These are phyloP conservation scores for Phaeoacremonium minimum DNA, from an alignment of 2,329 filamentous ascomycete species.

Conservation along the genomic window DNA sequence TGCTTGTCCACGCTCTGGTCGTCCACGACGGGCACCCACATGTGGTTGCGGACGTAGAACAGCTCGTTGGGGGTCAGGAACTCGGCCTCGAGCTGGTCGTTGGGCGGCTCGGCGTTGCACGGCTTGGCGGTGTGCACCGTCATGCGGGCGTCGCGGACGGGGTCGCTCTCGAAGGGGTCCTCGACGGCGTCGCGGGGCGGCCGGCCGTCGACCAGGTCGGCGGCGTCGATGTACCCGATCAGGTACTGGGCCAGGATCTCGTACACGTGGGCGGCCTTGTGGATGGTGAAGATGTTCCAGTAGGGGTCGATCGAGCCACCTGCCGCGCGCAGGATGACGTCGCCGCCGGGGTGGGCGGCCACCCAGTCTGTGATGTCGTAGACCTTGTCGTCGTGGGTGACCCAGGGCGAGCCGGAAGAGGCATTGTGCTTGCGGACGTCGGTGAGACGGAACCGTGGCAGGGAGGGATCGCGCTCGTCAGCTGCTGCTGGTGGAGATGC, in stretches of 20 bases:
- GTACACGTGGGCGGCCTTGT: slow-evolving; percentile 60
- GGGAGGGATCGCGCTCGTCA: slow-evolving; percentile 30
- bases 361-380: slow-evolving; percentile 71
- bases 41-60: slow-evolving; percentile 60
- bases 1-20: slow-evolving; percentile 29
- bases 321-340: slow-evolving; percentile 63
- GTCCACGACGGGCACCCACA: slow-evolving; percentile 54
- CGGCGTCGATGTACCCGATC: slow-evolving; percentile 56
- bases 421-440: slow-evolving; percentile 50
- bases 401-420: slow-evolving; percentile 53
- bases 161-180: slow-evolving; percentile 56
- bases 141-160: slow-evolving; percentile 44
- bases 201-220: slow-evolving; percentile 54
- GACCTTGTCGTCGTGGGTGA: slow-evolving; percentile 59
- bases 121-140: slow-evolving; percentile 50
- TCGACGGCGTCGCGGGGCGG: slow-evolving; percentile 51
- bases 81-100: slow-evolving; percentile 35
- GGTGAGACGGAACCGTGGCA: slow-evolving; percentile 44
- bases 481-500: slow-evolving; percentile 1
- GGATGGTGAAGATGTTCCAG: slow-evolving; percentile 68
- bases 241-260: slow-evolving; percentile 62
- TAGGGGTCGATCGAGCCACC: slow-evolving; percentile 63
- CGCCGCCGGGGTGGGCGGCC: slow-evolving; percentile 60
- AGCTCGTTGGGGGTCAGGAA: slow-evolving; percentile 52
- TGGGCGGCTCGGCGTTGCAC: slow-evolving; percentile 58